These are phyloP conservation scores for Penicillium sp. DNA, from an alignment of 2,329 filamentous ascomycete species.

Conservation along the genomic window DNA sequence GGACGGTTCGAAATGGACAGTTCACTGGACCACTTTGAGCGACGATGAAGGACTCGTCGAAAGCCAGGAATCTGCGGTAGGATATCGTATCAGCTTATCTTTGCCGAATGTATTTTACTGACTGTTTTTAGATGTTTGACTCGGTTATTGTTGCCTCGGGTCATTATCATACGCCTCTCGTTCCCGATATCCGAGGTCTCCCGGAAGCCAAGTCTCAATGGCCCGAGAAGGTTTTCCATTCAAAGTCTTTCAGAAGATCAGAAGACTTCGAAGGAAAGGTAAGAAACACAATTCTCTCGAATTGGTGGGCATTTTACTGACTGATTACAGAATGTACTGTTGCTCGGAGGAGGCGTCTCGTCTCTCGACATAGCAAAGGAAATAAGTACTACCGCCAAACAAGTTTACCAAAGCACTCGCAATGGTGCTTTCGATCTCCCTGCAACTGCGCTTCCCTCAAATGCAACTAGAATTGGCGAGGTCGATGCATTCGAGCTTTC, in stretches of 20 bases:
- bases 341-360: conserved; percentile 56
- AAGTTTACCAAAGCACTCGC: conserved; percentile 55
- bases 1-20: conserved; percentile 47
- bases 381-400: conserved; percentile 44
- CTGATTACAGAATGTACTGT: conserved; percentile 48
- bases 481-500: conserved; percentile 47
- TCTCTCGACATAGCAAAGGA: conserved; percentile 54
- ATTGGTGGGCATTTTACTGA: background rate
- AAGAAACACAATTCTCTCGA: conserved; percentile 11
- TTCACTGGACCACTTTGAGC: conserved; percentile 49
- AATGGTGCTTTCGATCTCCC: conserved; percentile 60
- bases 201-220: conserved; percentile 46
- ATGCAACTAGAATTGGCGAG: conserved; percentile 52
- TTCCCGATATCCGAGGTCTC: conserved; percentile 51
- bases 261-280: conserved; percentile 53
- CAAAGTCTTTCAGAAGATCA: conserved; percentile 50
- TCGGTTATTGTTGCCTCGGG: conserved; percentile 53
- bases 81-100: background rate
- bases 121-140: conserved; percentile 41
- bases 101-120: background rate
- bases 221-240: conserved; percentile 49
- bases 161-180: conserved; percentile 51
- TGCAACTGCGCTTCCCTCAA: conserved; percentile 51
- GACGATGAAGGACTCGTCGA: conserved; percentile 11
- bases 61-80: conserved; percentile 4